These are phyloP conservation scores for Aphanomyces euteiches DNA, from an alignment of 352 stramenopile species.

Conservation along the genomic window DNA sequence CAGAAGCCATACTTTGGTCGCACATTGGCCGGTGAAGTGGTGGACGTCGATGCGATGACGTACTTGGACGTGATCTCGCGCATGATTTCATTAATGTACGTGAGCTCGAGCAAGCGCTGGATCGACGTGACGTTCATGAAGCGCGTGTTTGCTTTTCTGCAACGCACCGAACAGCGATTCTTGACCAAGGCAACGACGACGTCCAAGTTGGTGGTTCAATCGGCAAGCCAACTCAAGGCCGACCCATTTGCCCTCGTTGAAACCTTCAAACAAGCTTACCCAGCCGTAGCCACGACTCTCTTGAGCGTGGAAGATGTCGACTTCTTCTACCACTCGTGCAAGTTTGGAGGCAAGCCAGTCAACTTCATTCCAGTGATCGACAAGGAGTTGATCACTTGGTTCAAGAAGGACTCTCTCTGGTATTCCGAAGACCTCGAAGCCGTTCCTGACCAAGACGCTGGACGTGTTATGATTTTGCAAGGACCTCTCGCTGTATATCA, in stretches of 20 bases:
- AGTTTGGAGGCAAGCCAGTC: slow-evolving; percentile 76
- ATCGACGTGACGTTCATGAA: slow-evolving; percentile 63
- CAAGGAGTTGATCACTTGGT: slow-evolving; percentile 78
- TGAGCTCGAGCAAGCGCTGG: slow-evolving; percentile 65
- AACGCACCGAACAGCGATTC: slow-evolving; percentile 65
- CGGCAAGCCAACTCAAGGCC: slow-evolving; percentile 25
- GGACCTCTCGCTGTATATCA: slow-evolving; percentile 77
- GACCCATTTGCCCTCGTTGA: slow-evolving; percentile 46
- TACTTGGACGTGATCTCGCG: slow-evolving; percentile 72
- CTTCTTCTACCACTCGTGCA: slow-evolving; percentile 80
- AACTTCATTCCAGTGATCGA: slow-evolving; percentile 85
- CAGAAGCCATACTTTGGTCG: slow-evolving; percentile 88
- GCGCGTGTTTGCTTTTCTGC: slow-evolving; percentile 74
- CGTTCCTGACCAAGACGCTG: slow-evolving; percentile 64
- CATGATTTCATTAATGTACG: slow-evolving; percentile 77
- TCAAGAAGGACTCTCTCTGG: slow-evolving; percentile 90
- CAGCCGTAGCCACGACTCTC: slow-evolving; percentile 47
- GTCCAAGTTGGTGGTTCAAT: slow-evolving; percentile 49
- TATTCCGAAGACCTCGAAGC: slow-evolving; percentile 86
- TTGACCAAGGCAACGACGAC: slow-evolving; percentile 35
- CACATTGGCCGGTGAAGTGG: slow-evolving; percentile 46
- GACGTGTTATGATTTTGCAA: slow-evolving; percentile 82
- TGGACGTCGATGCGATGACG: slow-evolving; percentile 82
- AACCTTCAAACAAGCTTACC: slow-evolving; percentile 55
- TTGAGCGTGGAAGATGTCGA: slow-evolving; percentile 72